phyloP scores from a whole-genome alignment of 352 stramenopile species.

The Thalassiosira pacifica region DNA sequence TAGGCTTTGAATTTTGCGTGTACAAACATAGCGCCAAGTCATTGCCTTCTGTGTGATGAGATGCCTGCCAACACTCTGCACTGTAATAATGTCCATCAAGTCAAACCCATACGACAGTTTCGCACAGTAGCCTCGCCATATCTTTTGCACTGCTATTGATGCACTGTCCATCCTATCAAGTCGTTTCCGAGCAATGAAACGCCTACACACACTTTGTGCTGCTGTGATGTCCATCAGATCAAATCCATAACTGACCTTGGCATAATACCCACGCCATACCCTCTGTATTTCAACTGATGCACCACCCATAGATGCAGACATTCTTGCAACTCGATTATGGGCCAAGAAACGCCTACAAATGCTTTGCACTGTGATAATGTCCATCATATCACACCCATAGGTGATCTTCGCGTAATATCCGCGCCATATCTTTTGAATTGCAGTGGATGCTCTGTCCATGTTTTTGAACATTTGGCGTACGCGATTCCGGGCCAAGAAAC shows the following conservation, averaged over 20 bases:
- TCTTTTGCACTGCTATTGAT: constrained; percentile 63
- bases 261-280: constrained; percentile 54
- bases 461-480: background rate
- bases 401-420: constrained; percentile 52
- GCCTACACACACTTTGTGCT: constrained; percentile 67
- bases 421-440: constrained; percentile 68
- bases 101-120: constrained; percentile 56
- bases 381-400: constrained; percentile 44
- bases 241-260: constrained; percentile 52
- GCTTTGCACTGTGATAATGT: constrained; percentile 78
- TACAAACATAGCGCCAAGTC: background rate
- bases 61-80: constrained; percentile 67
- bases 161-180: constrained; percentile 10
- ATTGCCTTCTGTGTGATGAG: constrained; percentile 30
- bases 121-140: constrained; percentile 57
- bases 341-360: constrained; percentile 49
- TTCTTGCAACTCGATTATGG: constrained; percentile 1
- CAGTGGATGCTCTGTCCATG: constrained; percentile 38
- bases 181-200: constrained; percentile 34
- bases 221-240: constrained; percentile 67
- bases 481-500: constrained; percentile 34
- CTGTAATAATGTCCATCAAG: constrained; percentile 67
- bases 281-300: constrained; percentile 64
- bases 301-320: constrained; percentile 1
- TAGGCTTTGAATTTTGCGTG: constrained; percentile 52